A percentile compares a stretch with the other conserved stretches of the same genome.
Conservation (phyloP, 2,329 filamentous ascomycete genomes). For the Aspergillus terreus region DNA sequence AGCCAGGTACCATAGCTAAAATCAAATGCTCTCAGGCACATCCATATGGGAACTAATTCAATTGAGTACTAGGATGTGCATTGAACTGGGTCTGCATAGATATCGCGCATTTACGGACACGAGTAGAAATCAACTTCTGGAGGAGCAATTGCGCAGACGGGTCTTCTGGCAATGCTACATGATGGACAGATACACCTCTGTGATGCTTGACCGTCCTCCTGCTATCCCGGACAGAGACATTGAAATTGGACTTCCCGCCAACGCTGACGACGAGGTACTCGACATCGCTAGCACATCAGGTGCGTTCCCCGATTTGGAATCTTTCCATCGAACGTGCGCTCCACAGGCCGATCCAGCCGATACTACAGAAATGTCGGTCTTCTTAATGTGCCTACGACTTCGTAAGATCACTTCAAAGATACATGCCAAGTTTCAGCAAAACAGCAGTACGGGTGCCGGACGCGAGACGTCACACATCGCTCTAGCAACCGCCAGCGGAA, state of each 20-base stretch:
- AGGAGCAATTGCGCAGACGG: conserved; percentile 37
- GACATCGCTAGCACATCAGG: conserved; percentile 14
- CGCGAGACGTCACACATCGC: neutral
- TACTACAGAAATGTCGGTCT: conserved; percentile 35
- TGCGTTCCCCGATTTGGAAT: conserved; percentile 12
- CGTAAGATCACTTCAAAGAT: conserved; percentile 39
- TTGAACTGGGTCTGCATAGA: conserved; percentile 37
- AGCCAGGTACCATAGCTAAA: too few relatives aligned
- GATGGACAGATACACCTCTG: conserved; percentile 45
- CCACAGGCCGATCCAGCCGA: neutral
- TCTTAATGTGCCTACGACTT: conserved; percentile 37
- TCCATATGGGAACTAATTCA: conserved; percentile 42
- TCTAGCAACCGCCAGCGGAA: conserved; percentile 9
- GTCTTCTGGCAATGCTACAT: conserved; percentile 47
- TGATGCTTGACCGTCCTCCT: conserved; percentile 40
- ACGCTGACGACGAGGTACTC: conserved; percentile 33
- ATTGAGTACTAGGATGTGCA: conserved; percentile 40
- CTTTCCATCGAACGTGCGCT: conserved; percentile 5
- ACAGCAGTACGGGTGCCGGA: neutral
- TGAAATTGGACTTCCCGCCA: conserved; percentile 32
- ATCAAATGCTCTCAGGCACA: conserved; percentile 6
- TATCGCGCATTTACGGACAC: neutral
- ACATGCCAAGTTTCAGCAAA: conserved; percentile 12
- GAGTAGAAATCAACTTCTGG: conserved; percentile 14
- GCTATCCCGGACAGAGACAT: conserved; percentile 42